Evolutionary conservation across 1,139 yeast genomes (phyloP).

Genomic region (Magnusiomyces ingens): DNA sequence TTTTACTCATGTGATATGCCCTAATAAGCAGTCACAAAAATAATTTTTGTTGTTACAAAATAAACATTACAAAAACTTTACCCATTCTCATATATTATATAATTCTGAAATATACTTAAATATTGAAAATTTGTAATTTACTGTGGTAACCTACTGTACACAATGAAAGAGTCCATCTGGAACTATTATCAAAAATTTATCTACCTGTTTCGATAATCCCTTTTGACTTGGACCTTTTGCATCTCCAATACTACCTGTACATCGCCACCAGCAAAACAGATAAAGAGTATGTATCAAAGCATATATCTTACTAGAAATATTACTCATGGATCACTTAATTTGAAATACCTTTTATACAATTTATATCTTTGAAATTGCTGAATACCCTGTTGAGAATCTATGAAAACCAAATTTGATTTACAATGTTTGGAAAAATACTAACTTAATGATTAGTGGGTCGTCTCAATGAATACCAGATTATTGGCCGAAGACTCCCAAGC

Average conservation of each 20-base stretch:
- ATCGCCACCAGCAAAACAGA: slow-evolving; percentile 2
- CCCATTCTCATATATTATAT: not conserved
- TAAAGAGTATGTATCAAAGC: slow-evolving; percentile 2
- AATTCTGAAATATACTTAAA: not conserved
- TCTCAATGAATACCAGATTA: slow-evolving; percentile 99
- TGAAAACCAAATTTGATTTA: not conserved
- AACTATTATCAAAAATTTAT: not conserved
- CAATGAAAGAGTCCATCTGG: not conserved
- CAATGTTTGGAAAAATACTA: not conserved
- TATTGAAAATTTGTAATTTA: not conserved
- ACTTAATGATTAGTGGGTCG: slow-evolving; percentile 40
- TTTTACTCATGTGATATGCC: too few relatives aligned
- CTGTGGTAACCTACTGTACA: not conserved
- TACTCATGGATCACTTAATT: not conserved
- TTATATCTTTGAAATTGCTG: not conserved
- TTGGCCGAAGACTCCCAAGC: slow-evolving; percentile 99
- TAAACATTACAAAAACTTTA: not conserved
- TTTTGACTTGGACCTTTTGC: slow-evolving; percentile 1
- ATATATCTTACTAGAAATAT: not conserved
- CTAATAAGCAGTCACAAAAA: too few relatives aligned
- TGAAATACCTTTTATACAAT: not conserved
- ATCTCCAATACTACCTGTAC: not conserved
- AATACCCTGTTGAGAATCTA: not conserved
- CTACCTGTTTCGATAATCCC: not conserved
- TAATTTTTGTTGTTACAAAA: too few relatives aligned